Evolutionary conservation across 257 asterid species (phyloP).

Genomic region (Solanum acaule): DNA sequence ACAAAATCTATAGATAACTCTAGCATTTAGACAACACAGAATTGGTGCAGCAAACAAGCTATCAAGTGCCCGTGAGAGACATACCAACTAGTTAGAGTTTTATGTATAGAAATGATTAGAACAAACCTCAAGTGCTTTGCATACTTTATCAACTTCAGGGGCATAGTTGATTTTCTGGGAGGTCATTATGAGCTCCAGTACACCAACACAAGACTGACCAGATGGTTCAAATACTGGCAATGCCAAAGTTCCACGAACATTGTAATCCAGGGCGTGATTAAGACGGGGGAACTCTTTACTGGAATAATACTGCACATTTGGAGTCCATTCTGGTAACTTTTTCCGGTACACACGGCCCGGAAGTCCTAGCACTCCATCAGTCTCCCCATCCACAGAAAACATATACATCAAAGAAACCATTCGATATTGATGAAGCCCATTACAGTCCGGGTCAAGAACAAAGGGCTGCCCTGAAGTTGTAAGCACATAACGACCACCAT

Average conservation of each 20-base stretch:
- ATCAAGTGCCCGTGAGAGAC: background rate
- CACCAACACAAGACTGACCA: slow-evolving; percentile 82
- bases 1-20: background rate
- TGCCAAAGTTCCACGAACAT: slow-evolving; percentile 83
- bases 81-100: background rate
- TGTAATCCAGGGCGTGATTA: slow-evolving; percentile 67
- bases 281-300: slow-evolving; percentile 79
- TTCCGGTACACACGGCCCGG: slow-evolving; percentile 80
- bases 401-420: slow-evolving; percentile 58
- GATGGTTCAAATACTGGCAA: slow-evolving; percentile 91
- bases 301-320: slow-evolving; percentile 88
- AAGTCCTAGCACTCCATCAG: slow-evolving; percentile 64
- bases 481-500: slow-evolving; percentile 61
- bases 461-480: slow-evolving; percentile 93
- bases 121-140: slow-evolving; percentile 97
- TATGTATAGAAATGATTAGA: slow-evolving; percentile 4
- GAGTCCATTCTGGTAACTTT: slow-evolving; percentile 92
- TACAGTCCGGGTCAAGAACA: slow-evolving; percentile 71
- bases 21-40: background rate
- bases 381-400: slow-evolving; percentile 71
- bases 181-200: slow-evolving; percentile 89
- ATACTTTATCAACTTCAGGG: slow-evolving; percentile 90
- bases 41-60: background rate
- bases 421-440: slow-evolving; percentile 87
- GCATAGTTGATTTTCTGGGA: slow-evolving; percentile 87